Base-by-base conservation (phyloP, 805 yeast genomes). In the Cyberlindnera americana region DNA sequence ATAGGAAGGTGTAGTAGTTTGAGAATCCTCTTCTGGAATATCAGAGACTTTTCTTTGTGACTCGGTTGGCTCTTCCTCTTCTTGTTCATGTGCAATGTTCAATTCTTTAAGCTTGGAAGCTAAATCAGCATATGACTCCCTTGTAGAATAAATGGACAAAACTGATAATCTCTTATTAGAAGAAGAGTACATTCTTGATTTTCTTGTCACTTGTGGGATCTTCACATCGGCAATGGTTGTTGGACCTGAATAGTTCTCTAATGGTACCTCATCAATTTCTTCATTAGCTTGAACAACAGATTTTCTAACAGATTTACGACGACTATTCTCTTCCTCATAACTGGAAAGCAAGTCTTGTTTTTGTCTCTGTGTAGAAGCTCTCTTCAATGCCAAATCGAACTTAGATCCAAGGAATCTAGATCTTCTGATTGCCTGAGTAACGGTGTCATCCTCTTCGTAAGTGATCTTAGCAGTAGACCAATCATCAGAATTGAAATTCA, bases 201-300 rank as follows among this genome's bases (percentile, higher is more conserved):
- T 75, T 59, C 89, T 75, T 0, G 89, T 75, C 25, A 83, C 86
- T 46, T 75, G 77, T 17, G 91, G 91, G 35, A 83, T 77, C 41
- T 70, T 69, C 31, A 83, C 80, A 46, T 78, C 83, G 15, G 84
- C 75, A 31, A 83, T 67, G 11, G 66, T 71, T 42, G 70, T 71
- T 30, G 78, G 78, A 17, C 68, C 72, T 21, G 29, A 26, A 32
- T 51, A 52, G 12, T 35, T 26, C 14, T 40, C 41, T 26, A 29
- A 14, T 24, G 33, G 22, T n/a, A 35, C n/a, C 23, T 41, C 32
- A n/a, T 33, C 37, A 11, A 5, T 12, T 9, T n/a, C 27, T 25
- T 25, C 27, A 25, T 8, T n/a, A 25, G 18, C 28, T 21, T 22
- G 34, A 12, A 35, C 33, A 15, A 26, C 24, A 22, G 38, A 35